Conservation (phyloP, 164 flowering plant species). For the Aristolochia californica region DNA sequence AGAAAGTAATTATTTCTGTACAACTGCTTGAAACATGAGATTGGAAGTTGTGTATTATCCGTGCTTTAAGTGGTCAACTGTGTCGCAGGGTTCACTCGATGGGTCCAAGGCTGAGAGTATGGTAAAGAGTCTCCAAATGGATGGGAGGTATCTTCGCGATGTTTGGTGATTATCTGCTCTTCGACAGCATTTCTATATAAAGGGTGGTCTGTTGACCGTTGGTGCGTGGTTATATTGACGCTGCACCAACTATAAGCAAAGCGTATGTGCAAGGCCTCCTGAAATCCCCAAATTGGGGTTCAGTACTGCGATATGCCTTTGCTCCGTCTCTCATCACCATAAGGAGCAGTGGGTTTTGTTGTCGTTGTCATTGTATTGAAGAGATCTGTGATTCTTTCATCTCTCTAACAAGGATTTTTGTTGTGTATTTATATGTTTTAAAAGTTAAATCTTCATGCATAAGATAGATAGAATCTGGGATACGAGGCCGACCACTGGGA, state of each 20-base stretch:
- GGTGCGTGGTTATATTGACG: not conserved
- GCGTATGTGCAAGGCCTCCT: too few species aligned
- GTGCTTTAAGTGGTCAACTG: constrained; percentile 1
- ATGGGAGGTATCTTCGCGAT: constrained; percentile 85
- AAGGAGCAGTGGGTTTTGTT: not conserved
- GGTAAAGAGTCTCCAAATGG: constrained; percentile 88
- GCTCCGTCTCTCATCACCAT: too few species aligned
- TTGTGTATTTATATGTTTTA: not conserved
- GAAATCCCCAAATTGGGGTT: too few species aligned
- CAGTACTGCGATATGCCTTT: not conserved
- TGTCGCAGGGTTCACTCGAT: constrained; percentile 68
- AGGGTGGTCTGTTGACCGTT: too few species aligned
- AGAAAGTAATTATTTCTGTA: too few species aligned
- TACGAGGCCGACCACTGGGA: too few species aligned
- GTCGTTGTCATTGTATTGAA: not conserved
- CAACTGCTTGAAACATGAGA: too few species aligned
- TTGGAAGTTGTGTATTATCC: too few species aligned
- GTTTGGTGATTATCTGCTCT: constrained; percentile 53
- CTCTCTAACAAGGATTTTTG: constrained; percentile 16
- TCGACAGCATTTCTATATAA: not conserved
- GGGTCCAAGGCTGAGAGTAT: constrained; percentile 71
- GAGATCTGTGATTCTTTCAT: not conserved
- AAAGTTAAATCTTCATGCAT: not conserved
- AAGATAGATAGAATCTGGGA: too few species aligned
- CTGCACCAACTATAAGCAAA: not conserved